Conservation (phyloP, 2,329 filamentous ascomycete genomes). For the Apiospora phragmitis region DNA sequence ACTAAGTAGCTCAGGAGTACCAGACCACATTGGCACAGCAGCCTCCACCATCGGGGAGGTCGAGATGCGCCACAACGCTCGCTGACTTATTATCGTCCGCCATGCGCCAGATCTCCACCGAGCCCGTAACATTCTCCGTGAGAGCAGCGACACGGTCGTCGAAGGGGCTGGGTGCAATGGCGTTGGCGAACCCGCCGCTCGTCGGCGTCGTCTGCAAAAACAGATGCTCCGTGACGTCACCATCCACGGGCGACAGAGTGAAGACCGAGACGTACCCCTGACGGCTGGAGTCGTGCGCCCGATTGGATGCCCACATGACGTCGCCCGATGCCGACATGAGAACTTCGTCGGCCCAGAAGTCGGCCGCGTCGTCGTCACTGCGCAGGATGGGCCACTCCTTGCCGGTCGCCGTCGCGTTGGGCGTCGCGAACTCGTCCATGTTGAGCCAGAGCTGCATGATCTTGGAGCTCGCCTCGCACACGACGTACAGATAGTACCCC, state of each 20-base stretch:
- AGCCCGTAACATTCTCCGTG: constrained; percentile 35
- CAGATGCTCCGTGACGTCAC: constrained; percentile 29
- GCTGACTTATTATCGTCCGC: constrained; percentile 16
- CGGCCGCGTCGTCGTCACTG: constrained; percentile 18
- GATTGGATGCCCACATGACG: constrained; percentile 34
- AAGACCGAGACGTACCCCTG: constrained; percentile 37
- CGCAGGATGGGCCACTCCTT: constrained; percentile 25
- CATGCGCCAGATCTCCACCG: constrained; percentile 37
- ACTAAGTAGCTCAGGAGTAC: constrained; percentile 3
- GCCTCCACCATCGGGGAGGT: constrained; percentile 23
- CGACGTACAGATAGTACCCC: constrained; percentile 27
- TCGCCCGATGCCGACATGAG: constrained; percentile 26
- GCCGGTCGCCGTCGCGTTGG: background rate
- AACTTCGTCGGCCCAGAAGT: constrained; percentile 36
- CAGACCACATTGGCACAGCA: constrained; percentile 31
- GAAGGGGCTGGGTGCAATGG: constrained; percentile 32
- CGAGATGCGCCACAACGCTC: constrained; percentile 21
- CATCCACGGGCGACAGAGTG: constrained; percentile 23
- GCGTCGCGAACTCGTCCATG: constrained; percentile 14
- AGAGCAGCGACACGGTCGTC: constrained; percentile 33
- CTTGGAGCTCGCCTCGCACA: constrained; percentile 28
- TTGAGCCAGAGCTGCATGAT: constrained; percentile 24
- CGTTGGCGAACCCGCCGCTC: constrained; percentile 37
- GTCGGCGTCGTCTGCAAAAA: constrained; percentile 32
- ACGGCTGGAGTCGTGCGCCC: constrained; percentile 17